Conservation (phyloP, 352 stramenopile species). For the Phytophthora kernoviae region DNA sequence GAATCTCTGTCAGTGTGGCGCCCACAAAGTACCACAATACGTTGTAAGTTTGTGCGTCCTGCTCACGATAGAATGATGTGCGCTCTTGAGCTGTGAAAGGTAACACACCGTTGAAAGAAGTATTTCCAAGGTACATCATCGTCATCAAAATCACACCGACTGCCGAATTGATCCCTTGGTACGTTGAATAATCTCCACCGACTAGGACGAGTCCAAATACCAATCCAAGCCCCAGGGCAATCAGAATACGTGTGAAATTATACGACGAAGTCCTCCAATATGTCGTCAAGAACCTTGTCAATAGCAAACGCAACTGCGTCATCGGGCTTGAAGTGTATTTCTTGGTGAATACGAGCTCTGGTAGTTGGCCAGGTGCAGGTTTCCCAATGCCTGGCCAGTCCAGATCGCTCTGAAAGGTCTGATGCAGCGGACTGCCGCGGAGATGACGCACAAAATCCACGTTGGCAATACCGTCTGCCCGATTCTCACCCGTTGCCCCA, state of each 20-base stretch:
- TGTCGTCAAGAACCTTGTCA: conserved; percentile 46
- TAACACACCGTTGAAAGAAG: conserved; percentile 64
- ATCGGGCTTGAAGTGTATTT: conserved; percentile 43
- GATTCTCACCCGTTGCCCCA: conserved; percentile 5
- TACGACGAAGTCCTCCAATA: conserved; percentile 86
- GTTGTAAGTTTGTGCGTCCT: conserved; percentile 75
- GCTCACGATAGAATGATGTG: conserved; percentile 64
- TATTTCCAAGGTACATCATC: conserved; percentile 59
- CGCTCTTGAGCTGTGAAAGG: conserved; percentile 64
- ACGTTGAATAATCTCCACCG: conserved; percentile 41
- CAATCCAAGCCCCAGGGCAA: conserved; percentile 75
- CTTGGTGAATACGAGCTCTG: conserved; percentile 25
- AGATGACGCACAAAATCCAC: conserved; percentile 17
- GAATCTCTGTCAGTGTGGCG: conserved; percentile 67
- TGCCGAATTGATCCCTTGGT: conserved; percentile 50
- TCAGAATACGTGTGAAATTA: conserved; percentile 76
- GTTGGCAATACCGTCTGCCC: background rate
- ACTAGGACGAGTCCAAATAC: conserved; percentile 77
- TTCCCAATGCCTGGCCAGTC: background rate
- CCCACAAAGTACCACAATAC: conserved; percentile 52
- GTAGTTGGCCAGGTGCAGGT: background rate
- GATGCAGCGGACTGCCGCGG: background rate
- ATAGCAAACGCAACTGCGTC: conserved; percentile 43
- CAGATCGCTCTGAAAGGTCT: background rate
- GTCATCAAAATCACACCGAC: conserved; percentile 57